Conservation (phyloP, 2,329 filamentous ascomycete genomes). For the Corinectria fuckeliana region DNA sequence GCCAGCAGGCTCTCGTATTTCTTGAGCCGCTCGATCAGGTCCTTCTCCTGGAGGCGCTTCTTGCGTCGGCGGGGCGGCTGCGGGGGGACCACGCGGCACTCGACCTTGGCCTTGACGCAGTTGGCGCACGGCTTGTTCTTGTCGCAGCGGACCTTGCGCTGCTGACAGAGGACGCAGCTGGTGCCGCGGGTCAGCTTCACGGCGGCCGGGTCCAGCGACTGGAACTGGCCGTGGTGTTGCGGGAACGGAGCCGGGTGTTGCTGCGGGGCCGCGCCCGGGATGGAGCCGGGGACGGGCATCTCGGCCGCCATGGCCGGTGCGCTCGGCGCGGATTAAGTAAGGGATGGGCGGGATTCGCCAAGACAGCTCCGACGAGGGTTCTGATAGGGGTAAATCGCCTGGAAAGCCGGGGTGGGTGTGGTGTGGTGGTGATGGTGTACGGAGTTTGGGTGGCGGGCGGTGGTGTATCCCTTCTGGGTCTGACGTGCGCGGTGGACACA, state of each 20-base stretch:
- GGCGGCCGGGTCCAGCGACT: conserved; percentile 48
- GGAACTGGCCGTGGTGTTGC: conserved; percentile 27
- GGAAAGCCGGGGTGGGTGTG: background rate
- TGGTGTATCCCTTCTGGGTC: background rate
- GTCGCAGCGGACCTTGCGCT: conserved; percentile 78
- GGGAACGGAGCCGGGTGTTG: conserved; percentile 28
- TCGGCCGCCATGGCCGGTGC: conserved; percentile 11
- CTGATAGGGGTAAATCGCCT: conserved; percentile 1
- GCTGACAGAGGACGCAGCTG: conserved; percentile 76
- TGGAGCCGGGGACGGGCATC: conserved; percentile 28
- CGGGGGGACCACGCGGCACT: conserved; percentile 66
- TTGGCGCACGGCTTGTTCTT: conserved; percentile 75
- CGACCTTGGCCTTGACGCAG: conserved; percentile 66
- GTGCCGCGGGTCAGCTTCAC: conserved; percentile 65
- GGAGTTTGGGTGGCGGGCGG: background rate
- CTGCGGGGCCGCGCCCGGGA: conserved; percentile 31
- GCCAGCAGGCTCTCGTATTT: conserved; percentile 71
- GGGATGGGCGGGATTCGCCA: background rate
- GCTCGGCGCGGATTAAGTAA: background rate
- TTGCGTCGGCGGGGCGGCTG: conserved; percentile 64
- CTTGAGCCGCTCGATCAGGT: conserved; percentile 71
- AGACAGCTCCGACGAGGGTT: background rate
- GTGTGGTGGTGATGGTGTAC: background rate
- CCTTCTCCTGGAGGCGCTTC: conserved; percentile 72
- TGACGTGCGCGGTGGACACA: conserved; percentile 1